Evolutionary conservation across 768 basidiomycete species (phyloP).

Genomic region (Hygrocybe punicea): DNA sequence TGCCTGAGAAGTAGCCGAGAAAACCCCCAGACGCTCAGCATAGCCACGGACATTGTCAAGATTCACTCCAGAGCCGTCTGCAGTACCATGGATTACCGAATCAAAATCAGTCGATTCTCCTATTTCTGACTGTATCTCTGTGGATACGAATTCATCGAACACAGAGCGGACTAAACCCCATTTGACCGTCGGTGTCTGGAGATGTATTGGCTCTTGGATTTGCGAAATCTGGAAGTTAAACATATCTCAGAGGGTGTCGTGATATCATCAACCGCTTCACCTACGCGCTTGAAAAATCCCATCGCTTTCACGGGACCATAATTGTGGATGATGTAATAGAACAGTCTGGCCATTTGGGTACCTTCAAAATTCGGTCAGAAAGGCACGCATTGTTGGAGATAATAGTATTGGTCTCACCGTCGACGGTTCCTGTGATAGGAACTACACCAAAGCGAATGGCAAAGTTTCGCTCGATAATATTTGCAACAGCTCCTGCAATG

Average conservation of each 20-base stretch:
- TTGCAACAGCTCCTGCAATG: slow-evolving; percentile 59
- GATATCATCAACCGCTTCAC: slow-evolving; percentile 8
- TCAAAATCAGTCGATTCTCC: slow-evolving; percentile 35
- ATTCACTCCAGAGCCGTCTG: slow-evolving; percentile 27
- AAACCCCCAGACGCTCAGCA: slow-evolving; percentile 54
- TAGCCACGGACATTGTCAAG: slow-evolving; percentile 53
- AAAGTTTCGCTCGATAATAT: slow-evolving; percentile 66
- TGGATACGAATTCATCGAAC: slow-evolving; percentile 38
- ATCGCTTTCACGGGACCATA: slow-evolving; percentile 64
- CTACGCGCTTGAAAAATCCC: slow-evolving; percentile 55
- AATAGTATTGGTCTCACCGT: slow-evolving; percentile 29
- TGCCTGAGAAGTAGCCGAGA: slow-evolving; percentile 31
- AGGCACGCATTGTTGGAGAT: neutral
- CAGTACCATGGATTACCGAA: slow-evolving; percentile 35
- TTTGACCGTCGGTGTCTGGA: slow-evolving; percentile 34
- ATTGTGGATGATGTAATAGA: slow-evolving; percentile 61
- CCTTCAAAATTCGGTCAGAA: slow-evolving; percentile 36
- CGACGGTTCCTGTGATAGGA: slow-evolving; percentile 57
- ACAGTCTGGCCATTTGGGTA: slow-evolving; percentile 65
- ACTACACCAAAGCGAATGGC: slow-evolving; percentile 87
- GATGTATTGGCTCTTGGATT: slow-evolving; percentile 29
- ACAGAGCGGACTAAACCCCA: slow-evolving; percentile 42
- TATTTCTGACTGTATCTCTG: slow-evolving; percentile 28
- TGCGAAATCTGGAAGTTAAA: slow-evolving; percentile 35
- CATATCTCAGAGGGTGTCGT: neutral